Evolutionary conservation across 306 rosid genomes (phyloP).

Genomic region (Rosa chinensis): DNA sequence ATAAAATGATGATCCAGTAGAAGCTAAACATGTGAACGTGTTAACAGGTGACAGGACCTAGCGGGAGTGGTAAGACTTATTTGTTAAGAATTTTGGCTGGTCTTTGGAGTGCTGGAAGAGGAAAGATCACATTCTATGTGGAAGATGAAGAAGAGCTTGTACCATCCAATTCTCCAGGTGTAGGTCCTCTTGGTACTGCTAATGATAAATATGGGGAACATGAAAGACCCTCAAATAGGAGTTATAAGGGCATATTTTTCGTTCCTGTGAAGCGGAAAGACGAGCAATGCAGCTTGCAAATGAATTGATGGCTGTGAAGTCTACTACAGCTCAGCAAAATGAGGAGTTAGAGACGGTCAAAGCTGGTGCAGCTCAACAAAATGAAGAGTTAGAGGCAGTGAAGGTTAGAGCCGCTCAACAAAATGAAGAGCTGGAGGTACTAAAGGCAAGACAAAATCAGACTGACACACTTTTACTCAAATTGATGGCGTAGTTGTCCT

Average conservation of each 20-base stretch:
- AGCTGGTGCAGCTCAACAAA: too few relatives aligned
- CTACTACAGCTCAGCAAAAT: too few relatives aligned
- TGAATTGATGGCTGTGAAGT: too few relatives aligned
- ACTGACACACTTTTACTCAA: too few relatives aligned
- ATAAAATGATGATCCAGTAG: neutral
- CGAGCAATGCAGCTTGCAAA: too few relatives aligned
- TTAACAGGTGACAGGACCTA: conserved; percentile 83
- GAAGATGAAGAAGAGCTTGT: conserved; percentile 42
- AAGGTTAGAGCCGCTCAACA: too few relatives aligned
- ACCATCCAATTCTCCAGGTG: conserved; percentile 40
- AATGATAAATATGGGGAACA: conserved; percentile 24
- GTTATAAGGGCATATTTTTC: conserved; percentile 61
- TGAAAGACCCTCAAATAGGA: conserved; percentile 46
- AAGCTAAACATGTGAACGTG: conserved; percentile 16
- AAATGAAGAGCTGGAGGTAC: too few relatives aligned
- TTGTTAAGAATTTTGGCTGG: conserved; percentile 93
- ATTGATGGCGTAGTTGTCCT: too few relatives aligned
- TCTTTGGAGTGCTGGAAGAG: conserved; percentile 85
- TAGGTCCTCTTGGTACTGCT: conserved; percentile 27
- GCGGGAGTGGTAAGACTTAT: conserved; percentile 93
- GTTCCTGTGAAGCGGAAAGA: too few relatives aligned
- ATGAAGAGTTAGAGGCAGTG: too few relatives aligned
- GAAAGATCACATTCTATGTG: conserved; percentile 64
- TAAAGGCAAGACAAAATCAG: too few relatives aligned
- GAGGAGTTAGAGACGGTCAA: too few relatives aligned